Evolutionary conservation across 2,329 filamentous ascomycete species (phyloP).

Genomic region (Purpureocillium takamizusanense): DNA sequence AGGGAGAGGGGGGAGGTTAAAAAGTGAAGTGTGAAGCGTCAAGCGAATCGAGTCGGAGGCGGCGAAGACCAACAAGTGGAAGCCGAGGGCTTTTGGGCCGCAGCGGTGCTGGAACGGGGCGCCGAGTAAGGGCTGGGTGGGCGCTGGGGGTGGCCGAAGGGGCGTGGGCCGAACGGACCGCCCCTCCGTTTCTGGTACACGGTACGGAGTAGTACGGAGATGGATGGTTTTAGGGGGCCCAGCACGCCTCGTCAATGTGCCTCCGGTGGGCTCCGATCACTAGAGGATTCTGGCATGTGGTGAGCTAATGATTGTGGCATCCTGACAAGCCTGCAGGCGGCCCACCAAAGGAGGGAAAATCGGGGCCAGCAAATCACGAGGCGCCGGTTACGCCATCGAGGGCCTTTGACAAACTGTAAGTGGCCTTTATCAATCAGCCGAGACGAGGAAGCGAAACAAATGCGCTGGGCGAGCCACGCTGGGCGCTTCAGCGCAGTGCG

Average conservation of each 20-base stretch:
- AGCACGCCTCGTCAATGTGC: too few species aligned
- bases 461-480: too few species aligned
- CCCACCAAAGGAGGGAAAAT: too few species aligned
- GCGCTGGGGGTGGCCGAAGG: neutral
- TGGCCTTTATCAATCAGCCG: conserved; percentile 2
- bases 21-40: too few species aligned
- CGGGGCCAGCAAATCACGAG: neutral
- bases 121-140: too few species aligned
- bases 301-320: conserved; percentile 3
- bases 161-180: conserved; percentile 1
- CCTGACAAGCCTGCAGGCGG: neutral
- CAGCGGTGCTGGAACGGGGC: neutral
- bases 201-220: too few species aligned
- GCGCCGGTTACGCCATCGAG: neutral
- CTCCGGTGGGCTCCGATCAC: conserved; percentile 2
- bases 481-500: too few species aligned
- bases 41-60: neutral
- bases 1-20: too few species aligned
- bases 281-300: neutral
- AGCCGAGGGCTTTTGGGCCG: conserved; percentile 4
- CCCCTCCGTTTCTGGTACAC: too few species aligned
- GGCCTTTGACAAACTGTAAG: neutral
- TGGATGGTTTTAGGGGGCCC: neutral
- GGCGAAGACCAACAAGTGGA: neutral
- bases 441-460: too few species aligned